A percentile compares a stretch with the other conserved stretches of the same genome.
Evolutionary conservation across 208 protist species (phyloP).

Genomic region (Strigomonas culicis): DNA sequence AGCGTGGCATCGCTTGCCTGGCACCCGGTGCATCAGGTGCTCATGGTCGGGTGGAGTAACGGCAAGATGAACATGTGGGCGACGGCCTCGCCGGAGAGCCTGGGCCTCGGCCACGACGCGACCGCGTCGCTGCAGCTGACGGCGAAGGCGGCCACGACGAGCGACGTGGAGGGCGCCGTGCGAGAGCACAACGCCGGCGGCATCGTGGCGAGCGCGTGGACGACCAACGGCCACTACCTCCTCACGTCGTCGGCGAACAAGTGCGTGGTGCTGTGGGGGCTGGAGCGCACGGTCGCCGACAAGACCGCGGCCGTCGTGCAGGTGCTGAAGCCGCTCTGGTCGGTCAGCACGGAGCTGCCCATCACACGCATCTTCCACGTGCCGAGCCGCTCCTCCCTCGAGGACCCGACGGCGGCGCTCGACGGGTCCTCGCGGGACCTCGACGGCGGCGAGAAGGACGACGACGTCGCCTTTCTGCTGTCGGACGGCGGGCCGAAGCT

Average conservation of each 20-base stretch:
- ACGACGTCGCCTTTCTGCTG: conserved; percentile 78
- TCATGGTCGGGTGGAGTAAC: conserved; percentile 83
- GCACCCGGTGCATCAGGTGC: conserved; percentile 72
- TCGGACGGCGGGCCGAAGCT: conserved; percentile 32
- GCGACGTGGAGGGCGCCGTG: conserved; percentile 51
- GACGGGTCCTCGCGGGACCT: not conserved
- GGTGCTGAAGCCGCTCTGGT: conserved; percentile 62
- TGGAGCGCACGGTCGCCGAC: conserved; percentile 40
- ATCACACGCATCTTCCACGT: conserved; percentile 51
- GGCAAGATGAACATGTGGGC: conserved; percentile 73
- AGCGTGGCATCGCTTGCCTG: conserved; percentile 63
- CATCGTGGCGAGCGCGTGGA: conserved; percentile 56
- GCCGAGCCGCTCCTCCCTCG: conserved; percentile 7
- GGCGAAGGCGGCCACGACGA: conserved; percentile 30
- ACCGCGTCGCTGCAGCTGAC: conserved; percentile 20
- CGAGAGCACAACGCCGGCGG: conserved; percentile 54
- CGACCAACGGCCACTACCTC: conserved; percentile 46
- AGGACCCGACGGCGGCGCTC: not conserved
- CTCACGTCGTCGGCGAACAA: conserved; percentile 54
- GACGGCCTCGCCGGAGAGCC: conserved; percentile 26
- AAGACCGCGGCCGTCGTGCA: conserved; percentile 18
- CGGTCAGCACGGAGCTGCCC: conserved; percentile 37
- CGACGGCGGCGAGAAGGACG: conserved; percentile 18
- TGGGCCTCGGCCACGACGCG: conserved; percentile 27
- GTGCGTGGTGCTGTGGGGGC: conserved; percentile 60